A percentile compares a stretch with the other conserved stretches of the same genome.
phyloP scores from a whole-genome alignment of 2,329 filamentous ascomycete species.

The Cercospora janseana region DNA sequence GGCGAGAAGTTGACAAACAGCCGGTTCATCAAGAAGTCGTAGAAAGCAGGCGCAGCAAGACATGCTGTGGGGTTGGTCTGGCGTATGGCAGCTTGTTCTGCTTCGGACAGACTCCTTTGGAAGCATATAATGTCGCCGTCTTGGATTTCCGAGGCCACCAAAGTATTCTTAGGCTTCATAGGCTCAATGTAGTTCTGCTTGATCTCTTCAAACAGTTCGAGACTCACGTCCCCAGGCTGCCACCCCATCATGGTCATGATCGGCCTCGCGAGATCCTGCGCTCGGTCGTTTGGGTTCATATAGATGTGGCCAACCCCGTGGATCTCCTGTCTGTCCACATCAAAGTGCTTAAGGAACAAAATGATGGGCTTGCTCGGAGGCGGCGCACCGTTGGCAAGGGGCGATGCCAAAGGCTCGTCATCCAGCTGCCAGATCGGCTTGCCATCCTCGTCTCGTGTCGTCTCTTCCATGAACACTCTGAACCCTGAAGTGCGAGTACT shows the following conservation, averaged over 20 bases:
- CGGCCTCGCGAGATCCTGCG: slow-evolving; percentile 74
- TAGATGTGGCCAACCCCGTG: slow-evolving; percentile 80
- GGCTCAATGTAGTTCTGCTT: slow-evolving; percentile 96
- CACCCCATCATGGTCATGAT: slow-evolving; percentile 85
- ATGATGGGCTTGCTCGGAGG: slow-evolving; percentile 60
- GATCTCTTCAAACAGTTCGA: slow-evolving; percentile 89
- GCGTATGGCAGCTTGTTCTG: slow-evolving; percentile 28
- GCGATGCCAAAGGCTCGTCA: slow-evolving; percentile 48
- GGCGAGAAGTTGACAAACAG: slow-evolving; percentile 76
- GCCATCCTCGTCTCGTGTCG: slow-evolving; percentile 67
- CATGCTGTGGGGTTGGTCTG: slow-evolving; percentile 33
- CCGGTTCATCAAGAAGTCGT: slow-evolving; percentile 88
- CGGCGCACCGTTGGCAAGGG: slow-evolving; percentile 44
- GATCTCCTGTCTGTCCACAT: slow-evolving; percentile 71
- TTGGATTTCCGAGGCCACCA: slow-evolving; percentile 89
- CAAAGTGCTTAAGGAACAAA: slow-evolving; percentile 90
- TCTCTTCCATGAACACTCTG: slow-evolving; percentile 82
- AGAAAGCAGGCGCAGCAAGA: slow-evolving; percentile 55
- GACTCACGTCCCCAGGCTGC: slow-evolving; percentile 64
- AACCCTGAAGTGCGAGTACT: slow-evolving; percentile 68
- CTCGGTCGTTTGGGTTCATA: slow-evolving; percentile 81
- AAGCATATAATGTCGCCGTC: slow-evolving; percentile 97
- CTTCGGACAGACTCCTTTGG: slow-evolving; percentile 61
- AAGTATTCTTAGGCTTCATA: slow-evolving; percentile 79
- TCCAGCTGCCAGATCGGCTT: slow-evolving; percentile 69